These are phyloP conservation scores for Prunus campanulata DNA, from an alignment of 306 rosid genomes.

Conservation along the genomic window DNA sequence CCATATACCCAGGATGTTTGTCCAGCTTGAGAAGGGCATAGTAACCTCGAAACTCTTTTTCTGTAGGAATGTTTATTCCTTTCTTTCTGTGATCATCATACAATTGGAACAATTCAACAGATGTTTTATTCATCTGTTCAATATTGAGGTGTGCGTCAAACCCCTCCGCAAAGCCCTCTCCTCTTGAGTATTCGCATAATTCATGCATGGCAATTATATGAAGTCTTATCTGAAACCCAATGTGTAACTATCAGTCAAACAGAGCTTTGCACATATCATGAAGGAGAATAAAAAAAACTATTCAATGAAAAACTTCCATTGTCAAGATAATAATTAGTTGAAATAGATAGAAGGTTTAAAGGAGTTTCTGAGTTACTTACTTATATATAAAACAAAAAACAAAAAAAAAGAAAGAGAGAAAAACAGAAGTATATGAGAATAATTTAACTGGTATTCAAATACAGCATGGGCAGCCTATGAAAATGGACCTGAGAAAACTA, in stretches of 20 bases:
- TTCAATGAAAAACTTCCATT: neutral
- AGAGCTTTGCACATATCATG: conserved; percentile 14
- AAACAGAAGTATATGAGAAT: neutral
- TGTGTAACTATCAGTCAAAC: conserved; percentile 26
- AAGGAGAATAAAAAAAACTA: neutral
- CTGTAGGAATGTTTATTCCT: conserved; percentile 68
- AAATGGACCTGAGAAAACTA: neutral
- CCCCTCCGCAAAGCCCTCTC: conserved; percentile 98
- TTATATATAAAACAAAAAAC: too few species aligned
- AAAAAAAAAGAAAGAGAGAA: neutral
- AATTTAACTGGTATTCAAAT: neutral
- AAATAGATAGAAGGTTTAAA: neutral
- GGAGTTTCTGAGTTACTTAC: neutral
- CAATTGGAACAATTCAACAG: conserved; percentile 92
- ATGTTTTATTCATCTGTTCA: conserved; percentile 99
- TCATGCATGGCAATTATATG: conserved; percentile 97
- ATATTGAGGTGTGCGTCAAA: conserved; percentile 98
- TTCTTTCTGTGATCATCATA: conserved; percentile 98
- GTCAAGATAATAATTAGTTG: neutral
- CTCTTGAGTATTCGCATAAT: conserved; percentile 90
- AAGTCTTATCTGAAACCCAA: conserved; percentile 75
- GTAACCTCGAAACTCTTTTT: conserved; percentile 93
- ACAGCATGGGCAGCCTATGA: neutral
- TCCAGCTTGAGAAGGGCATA: conserved; percentile 99
- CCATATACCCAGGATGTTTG: conserved; percentile 98